A percentile compares a stretch with the other conserved stretches of the same genome.
Evolutionary conservation across 441 rosid species (phyloP).

Genomic region (Pelargonium exstipulatum): DNA sequence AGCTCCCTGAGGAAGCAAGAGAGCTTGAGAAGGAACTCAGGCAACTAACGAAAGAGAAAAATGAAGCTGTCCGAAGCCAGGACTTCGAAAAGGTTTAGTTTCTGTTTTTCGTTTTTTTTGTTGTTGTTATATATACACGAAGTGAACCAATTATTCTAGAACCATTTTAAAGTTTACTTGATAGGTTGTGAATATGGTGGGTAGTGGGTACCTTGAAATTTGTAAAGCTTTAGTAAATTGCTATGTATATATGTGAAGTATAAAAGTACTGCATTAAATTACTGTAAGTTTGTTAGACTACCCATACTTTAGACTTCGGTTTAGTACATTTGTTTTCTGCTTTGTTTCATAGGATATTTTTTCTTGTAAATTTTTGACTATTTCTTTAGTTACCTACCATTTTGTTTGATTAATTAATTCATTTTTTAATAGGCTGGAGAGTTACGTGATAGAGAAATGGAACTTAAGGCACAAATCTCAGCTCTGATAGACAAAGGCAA

Average conservation of each 20-base stretch:
- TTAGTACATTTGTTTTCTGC: no score
- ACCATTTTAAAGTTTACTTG: no score
- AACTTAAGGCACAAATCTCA: constrained; percentile 79
- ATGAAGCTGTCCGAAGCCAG: constrained; percentile 91
- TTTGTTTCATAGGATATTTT: no score
- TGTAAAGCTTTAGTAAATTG: no score
- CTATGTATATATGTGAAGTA: no score
- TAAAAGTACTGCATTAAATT: no score
- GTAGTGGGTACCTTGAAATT: no score
- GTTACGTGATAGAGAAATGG: constrained; percentile 88
- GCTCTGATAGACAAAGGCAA: constrained; percentile 84
- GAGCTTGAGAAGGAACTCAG: constrained; percentile 95
- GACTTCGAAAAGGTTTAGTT: constrained; percentile 83
- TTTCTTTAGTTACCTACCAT: not conserved
- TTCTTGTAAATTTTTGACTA: no score
- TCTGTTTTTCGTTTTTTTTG: not conserved
- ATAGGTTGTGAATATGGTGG: no score
- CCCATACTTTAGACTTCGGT: no score
- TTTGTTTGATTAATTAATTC: not conserved
- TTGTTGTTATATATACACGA: not conserved
- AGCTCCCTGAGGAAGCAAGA: constrained; percentile 98
- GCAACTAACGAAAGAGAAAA: constrained; percentile 88
- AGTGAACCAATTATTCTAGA: no score
- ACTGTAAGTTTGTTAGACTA: no score
- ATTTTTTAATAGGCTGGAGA: constrained; percentile 71